Evolutionary conservation across 257 asterid genomes (phyloP).

Genomic region (Phtheirospermum japonicum): DNA sequence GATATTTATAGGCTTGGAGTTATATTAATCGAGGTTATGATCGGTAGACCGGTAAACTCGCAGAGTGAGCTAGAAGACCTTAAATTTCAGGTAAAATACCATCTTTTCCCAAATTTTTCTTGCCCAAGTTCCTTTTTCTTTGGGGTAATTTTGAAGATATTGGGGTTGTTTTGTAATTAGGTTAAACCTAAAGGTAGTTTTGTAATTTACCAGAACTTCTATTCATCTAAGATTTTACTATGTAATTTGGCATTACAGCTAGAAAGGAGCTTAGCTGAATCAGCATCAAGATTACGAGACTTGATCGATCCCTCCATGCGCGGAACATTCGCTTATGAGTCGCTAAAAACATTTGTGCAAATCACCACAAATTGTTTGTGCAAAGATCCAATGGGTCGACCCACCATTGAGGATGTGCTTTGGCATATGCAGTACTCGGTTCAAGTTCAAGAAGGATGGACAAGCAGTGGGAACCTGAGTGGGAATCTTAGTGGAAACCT

Average conservation of each 20-base stretch:
- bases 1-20: slow-evolving; percentile 79
- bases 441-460: slow-evolving; percentile 99
- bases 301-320: slow-evolving; percentile 75
- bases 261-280: slow-evolving; percentile 77
- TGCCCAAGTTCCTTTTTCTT: no score
- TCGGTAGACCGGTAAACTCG: slow-evolving; percentile 64
- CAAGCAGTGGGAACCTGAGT: slow-evolving; percentile 69
- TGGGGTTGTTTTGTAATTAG: no score
- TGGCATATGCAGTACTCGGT: slow-evolving; percentile 99
- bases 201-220: background rate
- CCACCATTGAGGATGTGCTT: slow-evolving; percentile 90
- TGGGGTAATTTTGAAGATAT: no score
- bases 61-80: slow-evolving; percentile 60
- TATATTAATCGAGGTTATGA: slow-evolving; percentile 62
- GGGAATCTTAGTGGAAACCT: slow-evolving; percentile 59
- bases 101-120: no score
- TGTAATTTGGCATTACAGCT: slow-evolving; percentile 42
- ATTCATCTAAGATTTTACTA: background rate
- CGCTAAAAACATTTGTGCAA: slow-evolving; percentile 75
- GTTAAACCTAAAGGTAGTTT: background rate
- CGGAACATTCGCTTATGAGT: slow-evolving; percentile 84
- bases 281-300: slow-evolving; percentile 67
- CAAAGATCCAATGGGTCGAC: slow-evolving; percentile 59
- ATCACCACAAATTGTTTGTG: slow-evolving; percentile 69
- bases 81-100: slow-evolving; percentile 55